Percentiles rank a stretch among this genome's conserved stretches.
Evolutionary conservation across 108 stramenopile genomes (phyloP).

Genomic region (Parmales sp.): DNA sequence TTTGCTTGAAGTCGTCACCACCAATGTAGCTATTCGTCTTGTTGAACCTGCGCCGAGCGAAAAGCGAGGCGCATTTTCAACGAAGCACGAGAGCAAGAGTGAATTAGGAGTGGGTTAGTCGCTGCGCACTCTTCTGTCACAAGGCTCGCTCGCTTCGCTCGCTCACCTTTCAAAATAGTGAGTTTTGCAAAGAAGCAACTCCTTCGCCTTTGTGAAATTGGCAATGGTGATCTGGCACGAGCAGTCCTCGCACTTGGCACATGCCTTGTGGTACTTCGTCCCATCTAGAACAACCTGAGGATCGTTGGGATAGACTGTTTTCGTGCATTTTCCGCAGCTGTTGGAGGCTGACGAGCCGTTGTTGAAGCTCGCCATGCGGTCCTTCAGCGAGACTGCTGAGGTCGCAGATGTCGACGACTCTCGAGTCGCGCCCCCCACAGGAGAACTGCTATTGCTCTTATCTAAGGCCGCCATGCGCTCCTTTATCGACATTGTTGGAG

Average conservation of each 20-base stretch:
- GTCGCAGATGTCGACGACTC: neutral
- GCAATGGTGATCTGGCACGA: neutral
- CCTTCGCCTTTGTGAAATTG: neutral
- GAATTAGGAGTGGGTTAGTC: too few relatives aligned
- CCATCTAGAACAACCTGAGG: neutral
- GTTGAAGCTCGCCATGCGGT: neutral
- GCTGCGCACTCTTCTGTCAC: too few relatives aligned
- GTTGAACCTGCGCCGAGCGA: too few relatives aligned
- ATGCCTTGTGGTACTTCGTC: neutral
- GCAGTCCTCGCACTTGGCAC: conserved; percentile 3
- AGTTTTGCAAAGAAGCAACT: neutral
- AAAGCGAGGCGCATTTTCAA: too few relatives aligned
- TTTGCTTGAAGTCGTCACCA: neutral
- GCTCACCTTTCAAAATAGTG: neutral
- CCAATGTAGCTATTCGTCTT: neutral
- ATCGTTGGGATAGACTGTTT: neutral
- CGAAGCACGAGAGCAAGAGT: too few relatives aligned
- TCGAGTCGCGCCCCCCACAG: neutral
- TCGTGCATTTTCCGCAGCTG: neutral
- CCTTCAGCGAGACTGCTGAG: neutral
- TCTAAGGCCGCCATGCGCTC: neutral
- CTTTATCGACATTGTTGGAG: neutral
- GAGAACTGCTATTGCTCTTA: neutral
- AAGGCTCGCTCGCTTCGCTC: too few relatives aligned
- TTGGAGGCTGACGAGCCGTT: neutral